These are phyloP conservation scores for Fusarium sp. DNA, from an alignment of 2,329 filamentous ascomycete genomes.

Conservation along the genomic window DNA sequence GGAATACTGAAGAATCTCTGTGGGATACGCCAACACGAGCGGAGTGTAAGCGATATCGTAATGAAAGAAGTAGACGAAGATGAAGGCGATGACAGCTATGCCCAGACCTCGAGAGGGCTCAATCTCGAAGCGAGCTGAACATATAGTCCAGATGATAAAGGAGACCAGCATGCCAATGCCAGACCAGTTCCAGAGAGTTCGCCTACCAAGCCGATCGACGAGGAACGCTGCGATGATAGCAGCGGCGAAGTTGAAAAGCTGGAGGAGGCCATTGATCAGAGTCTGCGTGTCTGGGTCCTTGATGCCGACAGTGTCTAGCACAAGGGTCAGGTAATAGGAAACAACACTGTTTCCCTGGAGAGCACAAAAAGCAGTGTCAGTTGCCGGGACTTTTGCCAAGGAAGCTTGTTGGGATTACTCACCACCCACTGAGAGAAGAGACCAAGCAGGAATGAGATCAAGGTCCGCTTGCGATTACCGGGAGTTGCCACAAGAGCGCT, in stretches of 20 bases:
- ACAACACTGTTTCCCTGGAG: constrained; percentile 42
- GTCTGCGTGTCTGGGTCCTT: constrained; percentile 49
- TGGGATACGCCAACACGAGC: neutral
- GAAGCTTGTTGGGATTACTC: no score
- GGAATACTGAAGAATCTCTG: neutral
- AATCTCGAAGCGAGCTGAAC: constrained; percentile 42
- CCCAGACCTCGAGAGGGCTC: constrained; percentile 11
- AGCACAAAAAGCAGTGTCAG: constrained; percentile 37
- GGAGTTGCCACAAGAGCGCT: no score
- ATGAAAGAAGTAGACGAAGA: neutral
- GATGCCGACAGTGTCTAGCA: constrained; percentile 50
- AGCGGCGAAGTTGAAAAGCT: constrained; percentile 49
- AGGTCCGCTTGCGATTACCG: no score
- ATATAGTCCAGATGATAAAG: constrained; percentile 47
- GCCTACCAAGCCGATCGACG: constrained; percentile 29
- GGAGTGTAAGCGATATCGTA: neutral
- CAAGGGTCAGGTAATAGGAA: constrained; percentile 49
- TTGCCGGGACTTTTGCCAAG: no score
- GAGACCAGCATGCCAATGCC: constrained; percentile 44
- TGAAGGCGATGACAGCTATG: neutral
- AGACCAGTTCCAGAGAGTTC: constrained; percentile 4
- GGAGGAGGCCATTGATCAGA: constrained; percentile 52
- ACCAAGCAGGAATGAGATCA: no score
- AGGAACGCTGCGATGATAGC: constrained; percentile 42
- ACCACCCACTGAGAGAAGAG: no score